These are phyloP conservation scores for slime mould (Dictyostelium discoideum) DNA, from an alignment of 78 protist genomes.

Conservation along the genomic window DNA sequence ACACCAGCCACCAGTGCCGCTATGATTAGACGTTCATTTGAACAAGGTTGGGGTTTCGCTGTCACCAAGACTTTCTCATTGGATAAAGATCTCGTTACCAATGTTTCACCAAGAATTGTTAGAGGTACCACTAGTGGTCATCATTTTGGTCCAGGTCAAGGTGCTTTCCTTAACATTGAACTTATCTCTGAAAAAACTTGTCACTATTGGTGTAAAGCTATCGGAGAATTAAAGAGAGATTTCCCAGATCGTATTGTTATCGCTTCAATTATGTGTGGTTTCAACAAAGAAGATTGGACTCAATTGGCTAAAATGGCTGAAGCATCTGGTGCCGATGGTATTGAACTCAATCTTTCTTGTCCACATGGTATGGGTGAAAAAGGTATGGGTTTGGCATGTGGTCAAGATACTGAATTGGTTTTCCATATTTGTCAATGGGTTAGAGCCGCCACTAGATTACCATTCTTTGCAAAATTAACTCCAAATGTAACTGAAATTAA, in stretches of 20 bases:
- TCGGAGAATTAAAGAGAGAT: conserved; percentile 93
- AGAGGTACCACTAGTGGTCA: conserved; percentile 91
- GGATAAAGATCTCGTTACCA: conserved; percentile 94
- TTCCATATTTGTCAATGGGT: conserved; percentile 93
- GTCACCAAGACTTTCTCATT: conserved; percentile 97
- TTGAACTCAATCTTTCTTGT: conserved; percentile 97
- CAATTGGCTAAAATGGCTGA: conserved; percentile 88
- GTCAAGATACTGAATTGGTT: conserved; percentile 94
- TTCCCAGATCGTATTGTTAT: conserved; percentile 90
- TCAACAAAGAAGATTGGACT: conserved; percentile 94
- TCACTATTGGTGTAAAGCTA: conserved; percentile 95
- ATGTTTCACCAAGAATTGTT: conserved; percentile 96
- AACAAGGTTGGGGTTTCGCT: conserved; percentile 99
- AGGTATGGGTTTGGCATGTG: conserved; percentile 97
- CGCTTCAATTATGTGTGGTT: conserved; percentile 94
- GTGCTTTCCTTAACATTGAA: conserved; percentile 97
- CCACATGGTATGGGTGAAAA: conserved; percentile 98
- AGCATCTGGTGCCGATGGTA: conserved; percentile 92
- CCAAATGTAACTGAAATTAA: conserved; percentile 95
- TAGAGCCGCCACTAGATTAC: conserved; percentile 83
- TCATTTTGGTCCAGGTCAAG: conserved; percentile 93
- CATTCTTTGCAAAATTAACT: conserved; percentile 97
- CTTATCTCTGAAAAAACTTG: conserved; percentile 95
- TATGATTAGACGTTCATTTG: conserved; percentile 96
- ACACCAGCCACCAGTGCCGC: conserved; percentile 92